phyloP scores from a whole-genome alignment of 73 alveolate genomes.

The Paraurostyla sp. region DNA sequence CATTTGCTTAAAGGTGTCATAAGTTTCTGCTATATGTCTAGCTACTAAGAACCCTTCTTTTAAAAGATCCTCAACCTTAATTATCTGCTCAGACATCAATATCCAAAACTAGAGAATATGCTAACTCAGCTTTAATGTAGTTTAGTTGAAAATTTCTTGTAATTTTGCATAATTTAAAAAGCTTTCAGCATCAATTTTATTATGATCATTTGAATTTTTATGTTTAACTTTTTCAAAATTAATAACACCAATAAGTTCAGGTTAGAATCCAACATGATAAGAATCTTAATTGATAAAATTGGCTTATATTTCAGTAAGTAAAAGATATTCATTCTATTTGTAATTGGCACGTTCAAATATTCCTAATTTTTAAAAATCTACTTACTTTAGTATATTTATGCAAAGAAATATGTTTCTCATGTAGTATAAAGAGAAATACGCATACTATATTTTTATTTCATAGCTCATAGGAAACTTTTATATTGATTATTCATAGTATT shows the following conservation, averaged over 20 bases:
- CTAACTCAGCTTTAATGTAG: background rate
- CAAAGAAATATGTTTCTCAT: conserved; percentile 28
- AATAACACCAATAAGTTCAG: conserved; percentile 12
- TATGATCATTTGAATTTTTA: background rate
- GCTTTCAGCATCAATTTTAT: conserved; percentile 20
- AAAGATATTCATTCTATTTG: background rate
- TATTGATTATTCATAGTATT: conserved; percentile 3
- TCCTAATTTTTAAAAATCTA: background rate
- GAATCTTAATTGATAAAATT: background rate
- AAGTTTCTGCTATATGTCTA: background rate
- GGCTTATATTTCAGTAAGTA: background rate
- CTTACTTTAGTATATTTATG: conserved; percentile 25
- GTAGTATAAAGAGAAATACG: background rate
- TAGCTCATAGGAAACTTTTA: conserved; percentile 8
- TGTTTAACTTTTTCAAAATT: background rate
- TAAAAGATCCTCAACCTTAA: background rate
- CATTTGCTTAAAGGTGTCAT: background rate
- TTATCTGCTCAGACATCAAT: background rate
- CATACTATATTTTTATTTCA: background rate
- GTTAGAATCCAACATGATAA: background rate
- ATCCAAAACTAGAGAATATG: conserved; percentile 40
- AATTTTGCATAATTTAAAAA: background rate
- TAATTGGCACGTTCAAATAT: background rate
- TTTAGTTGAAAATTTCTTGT: background rate
- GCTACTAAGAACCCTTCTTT: background rate